These are phyloP conservation scores for Kernera saxatilis DNA, from an alignment of 345 rosid genomes.

Conservation along the genomic window DNA sequence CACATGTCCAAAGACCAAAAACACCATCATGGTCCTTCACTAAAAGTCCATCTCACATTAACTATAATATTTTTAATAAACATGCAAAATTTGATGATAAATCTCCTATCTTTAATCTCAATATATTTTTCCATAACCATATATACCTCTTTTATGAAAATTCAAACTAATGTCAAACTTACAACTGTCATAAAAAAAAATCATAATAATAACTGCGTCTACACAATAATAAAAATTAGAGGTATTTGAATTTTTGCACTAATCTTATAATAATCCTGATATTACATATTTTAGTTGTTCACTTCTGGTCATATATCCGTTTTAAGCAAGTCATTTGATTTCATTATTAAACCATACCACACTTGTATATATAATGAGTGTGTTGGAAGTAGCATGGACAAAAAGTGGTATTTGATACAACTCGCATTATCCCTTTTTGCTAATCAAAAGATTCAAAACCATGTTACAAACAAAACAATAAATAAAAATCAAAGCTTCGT, in stretches of 20 bases:
- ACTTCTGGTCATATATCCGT: not conserved
- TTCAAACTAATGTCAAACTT: not conserved
- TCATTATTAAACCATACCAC: not conserved
- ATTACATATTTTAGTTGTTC: not conserved
- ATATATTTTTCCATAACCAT: not conserved
- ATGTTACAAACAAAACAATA: not conserved
- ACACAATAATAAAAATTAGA: not conserved
- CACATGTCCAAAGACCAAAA: slow-evolving; percentile 32
- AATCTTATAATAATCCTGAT: not conserved
- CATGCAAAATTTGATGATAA: not conserved
- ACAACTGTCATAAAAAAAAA: not conserved
- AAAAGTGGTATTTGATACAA: slow-evolving; percentile 26
- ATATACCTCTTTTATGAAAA: not conserved
- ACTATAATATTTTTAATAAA: not conserved
- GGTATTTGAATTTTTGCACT: not conserved
- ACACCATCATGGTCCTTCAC: slow-evolving; percentile 28
- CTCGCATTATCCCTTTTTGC: slow-evolving; percentile 20
- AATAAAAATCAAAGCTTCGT: slow-evolving; percentile 8
- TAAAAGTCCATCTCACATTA: slow-evolving; percentile 12
- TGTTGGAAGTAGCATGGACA: slow-evolving; percentile 28
- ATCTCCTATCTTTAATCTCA: not conserved
- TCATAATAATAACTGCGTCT: too few species aligned
- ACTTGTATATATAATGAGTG: slow-evolving; percentile 14
- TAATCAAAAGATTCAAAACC: not conserved
- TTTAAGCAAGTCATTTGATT: slow-evolving; percentile 8